Evolutionary conservation across 2,329 filamentous ascomycete genomes (phyloP).

Genomic region (Epicoccum nigrum): DNA sequence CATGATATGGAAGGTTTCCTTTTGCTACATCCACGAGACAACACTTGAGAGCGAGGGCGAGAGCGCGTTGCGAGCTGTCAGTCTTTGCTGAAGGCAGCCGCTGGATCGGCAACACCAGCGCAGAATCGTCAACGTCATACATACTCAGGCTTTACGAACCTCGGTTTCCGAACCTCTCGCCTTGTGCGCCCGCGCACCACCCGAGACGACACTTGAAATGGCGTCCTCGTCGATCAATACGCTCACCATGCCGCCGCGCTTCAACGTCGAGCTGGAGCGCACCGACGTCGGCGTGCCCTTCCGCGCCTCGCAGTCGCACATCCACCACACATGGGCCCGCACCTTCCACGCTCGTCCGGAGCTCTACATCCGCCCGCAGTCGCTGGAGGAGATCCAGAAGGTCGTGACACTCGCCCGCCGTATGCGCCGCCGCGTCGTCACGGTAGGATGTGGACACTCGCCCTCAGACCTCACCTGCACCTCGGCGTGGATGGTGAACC

Average conservation of each 20-base stretch:
- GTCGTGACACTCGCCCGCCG: constrained; percentile 78
- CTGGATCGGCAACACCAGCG: constrained; percentile 14
- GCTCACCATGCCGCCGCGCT: constrained; percentile 44
- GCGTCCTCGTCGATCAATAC: constrained; percentile 28
- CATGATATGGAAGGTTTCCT: background rate
- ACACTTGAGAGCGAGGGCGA: background rate
- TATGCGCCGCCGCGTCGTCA: constrained; percentile 81
- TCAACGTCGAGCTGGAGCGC: constrained; percentile 62
- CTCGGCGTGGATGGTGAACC: constrained; percentile 91
- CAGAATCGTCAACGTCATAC: constrained; percentile 20
- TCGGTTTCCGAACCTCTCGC: constrained; percentile 1
- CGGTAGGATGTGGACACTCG: constrained; percentile 90
- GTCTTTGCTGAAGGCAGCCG: background rate
- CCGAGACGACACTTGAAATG: background rate
- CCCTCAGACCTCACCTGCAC: constrained; percentile 92
- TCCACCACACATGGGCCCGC: constrained; percentile 92
- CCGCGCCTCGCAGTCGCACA: constrained; percentile 72
- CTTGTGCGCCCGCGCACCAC: background rate
- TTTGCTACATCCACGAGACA: background rate
- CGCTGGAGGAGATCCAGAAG: constrained; percentile 81
- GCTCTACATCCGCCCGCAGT: constrained; percentile 85
- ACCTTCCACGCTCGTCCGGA: constrained; percentile 90
- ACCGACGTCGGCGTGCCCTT: constrained; percentile 73
- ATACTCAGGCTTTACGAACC: too few relatives aligned
- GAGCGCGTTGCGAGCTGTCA: background rate